Evolutionary conservation across 805 yeast species (phyloP), one percentile per base, ranked within the genome.

Genomic region (Kazachstania africana): DNA sequence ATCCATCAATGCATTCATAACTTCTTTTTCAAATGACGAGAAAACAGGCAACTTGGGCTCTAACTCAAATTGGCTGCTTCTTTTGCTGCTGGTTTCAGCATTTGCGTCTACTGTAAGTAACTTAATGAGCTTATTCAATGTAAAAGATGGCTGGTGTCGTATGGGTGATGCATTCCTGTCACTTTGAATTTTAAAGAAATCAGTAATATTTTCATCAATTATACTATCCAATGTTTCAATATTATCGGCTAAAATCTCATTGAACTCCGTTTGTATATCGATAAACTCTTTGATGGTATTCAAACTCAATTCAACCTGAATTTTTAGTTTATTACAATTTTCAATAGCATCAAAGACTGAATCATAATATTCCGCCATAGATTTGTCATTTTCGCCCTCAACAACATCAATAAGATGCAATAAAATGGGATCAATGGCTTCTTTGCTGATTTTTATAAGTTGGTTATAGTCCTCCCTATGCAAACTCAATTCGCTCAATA

Each of bases 151-250:
- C 2, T 58, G 53, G 37, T 58, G 62, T 29, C 63, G 57, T 23
- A 56, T 50, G 2, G 69, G 69, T 2, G 68, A 62, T 3, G 63
- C 50, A 34, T 49, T 54, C 26, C 58, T 50, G 10, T 50, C 47
- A 31, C 63, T 63, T 32, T 59, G 62, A 8, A 64, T 49, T 32
- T 55, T 56, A 28, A 60, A 45, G 20, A 65, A 52, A 24, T 46
- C 44, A 32, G 55, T 50, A 26, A 55, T 45, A 37, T 63, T 60
- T 14, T 45, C 45, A 19, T 53, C 58, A 14, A 68, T 49, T 31
- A 66, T 68, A 3, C 40, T 45, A 19, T 57, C 53, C 13, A 69
- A 56, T 3, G 72, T 57, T 22, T 56, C 57, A 49, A 70, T 58
- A 15, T 67, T 62, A 20, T 50, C 47, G 16, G 45, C 43, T 23